Base-by-base conservation (phyloP, 2,329 filamentous ascomycete genomes). In the Aspergillus ustus region DNA sequence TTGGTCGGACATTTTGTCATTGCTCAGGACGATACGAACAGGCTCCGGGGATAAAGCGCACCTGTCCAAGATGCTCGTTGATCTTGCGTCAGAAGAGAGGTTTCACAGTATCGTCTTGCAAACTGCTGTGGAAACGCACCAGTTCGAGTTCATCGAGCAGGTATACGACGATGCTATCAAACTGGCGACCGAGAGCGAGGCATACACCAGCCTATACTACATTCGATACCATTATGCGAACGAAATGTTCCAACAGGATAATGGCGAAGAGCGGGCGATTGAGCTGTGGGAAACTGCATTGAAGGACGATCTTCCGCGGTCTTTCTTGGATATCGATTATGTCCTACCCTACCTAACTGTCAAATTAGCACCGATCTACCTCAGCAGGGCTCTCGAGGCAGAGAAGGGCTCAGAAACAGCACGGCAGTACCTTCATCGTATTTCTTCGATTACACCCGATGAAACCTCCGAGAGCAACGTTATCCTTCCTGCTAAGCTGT, bases 131-230 rank as follows among this genome's bases (percentile, higher is more conserved):
- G 60, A 66, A 51, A 67, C 63, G 3, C 49, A 59, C 7, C 56
- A 62, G 43, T 62, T 67, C 29, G 61, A 63, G 44, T 25, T 68
- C 49, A 44, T 70, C 31, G 65, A 66, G 40, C 50, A 46, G n/a
- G 62, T 68, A 19, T 69, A 71, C 22, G 52, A 67, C 13, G 51
- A 48, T 20, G 66, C 67, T 46, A 69, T 71, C 56, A 43, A 62
- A 28, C 25, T 63, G n/a, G 59, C 57, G 15, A 45, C 37, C 5
- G 31, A 61, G 40, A 44, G 34, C 7, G 56, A 63, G 20, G 55
- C 55, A 3, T 62, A 57, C 20, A 50, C 45, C 25, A 63, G 44
- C 40, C 51, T 65, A 8, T 67, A 59, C 54, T 63, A 59, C 20
- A 45, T 68, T 11, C 61, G 64, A 9, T 65, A 66, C 29, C 52